phyloP scores from a whole-genome alignment of 2,329 filamentous ascomycete species.

The Proliferodiscus dingleyae region DNA sequence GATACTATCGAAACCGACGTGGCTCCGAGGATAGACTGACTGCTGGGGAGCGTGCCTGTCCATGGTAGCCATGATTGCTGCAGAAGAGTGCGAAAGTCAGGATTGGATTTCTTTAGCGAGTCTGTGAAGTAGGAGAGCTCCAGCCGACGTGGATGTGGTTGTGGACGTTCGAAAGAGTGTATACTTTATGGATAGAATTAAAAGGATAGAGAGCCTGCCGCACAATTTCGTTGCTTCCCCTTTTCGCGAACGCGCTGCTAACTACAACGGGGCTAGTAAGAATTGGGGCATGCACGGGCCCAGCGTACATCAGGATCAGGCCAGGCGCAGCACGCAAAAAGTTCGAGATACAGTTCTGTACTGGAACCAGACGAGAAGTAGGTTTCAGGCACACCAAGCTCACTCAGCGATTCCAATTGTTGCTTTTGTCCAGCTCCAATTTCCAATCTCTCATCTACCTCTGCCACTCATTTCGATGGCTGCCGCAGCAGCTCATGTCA shows the following conservation, averaged over 20 bases:
- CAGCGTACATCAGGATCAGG: too few species aligned
- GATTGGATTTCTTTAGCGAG: slow-evolving; percentile 4
- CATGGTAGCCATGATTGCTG: slow-evolving; percentile 30
- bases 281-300: too few species aligned
- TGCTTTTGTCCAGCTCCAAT: neutral
- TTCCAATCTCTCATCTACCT: neutral
- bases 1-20: slow-evolving; percentile 99
- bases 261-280: too few species aligned
- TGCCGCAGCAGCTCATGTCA: slow-evolving; percentile 43
- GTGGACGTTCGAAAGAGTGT: too few species aligned
- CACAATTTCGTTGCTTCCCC: slow-evolving; percentile 13
- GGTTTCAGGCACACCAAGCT: too few species aligned
- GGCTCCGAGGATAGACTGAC: slow-evolving; percentile 78
- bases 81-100: slow-evolving; percentile 8
- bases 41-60: slow-evolving; percentile 30
- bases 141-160: neutral
- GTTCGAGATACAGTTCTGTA: neutral
- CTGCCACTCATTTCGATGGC: too few species aligned
- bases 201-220: slow-evolving; percentile 4
- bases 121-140: slow-evolving; percentile 1
- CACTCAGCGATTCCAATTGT: too few species aligned
- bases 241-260: slow-evolving; percentile 18
- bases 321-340: too few species aligned
- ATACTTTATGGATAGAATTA: too few species aligned
- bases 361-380: too few species aligned